These are phyloP conservation scores for Penicillium sp. DNA, from an alignment of 2,329 filamentous ascomycete species.

Conservation along the genomic window DNA sequence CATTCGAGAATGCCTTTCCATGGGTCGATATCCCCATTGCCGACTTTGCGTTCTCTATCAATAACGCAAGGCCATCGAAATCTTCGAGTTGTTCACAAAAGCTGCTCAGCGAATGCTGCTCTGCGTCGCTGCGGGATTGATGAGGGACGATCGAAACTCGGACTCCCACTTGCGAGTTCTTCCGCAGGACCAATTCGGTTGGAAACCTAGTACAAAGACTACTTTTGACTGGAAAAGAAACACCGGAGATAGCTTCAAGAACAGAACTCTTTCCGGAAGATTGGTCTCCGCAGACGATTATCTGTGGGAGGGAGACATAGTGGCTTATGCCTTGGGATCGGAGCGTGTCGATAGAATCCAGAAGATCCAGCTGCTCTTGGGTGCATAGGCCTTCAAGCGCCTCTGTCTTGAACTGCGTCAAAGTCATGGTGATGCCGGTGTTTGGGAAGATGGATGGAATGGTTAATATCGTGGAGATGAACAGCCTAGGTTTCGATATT, in stretches of 20 bases:
- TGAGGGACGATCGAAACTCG: conserved; percentile 39
- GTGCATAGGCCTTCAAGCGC: conserved; percentile 18
- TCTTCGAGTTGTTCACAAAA: conserved; percentile 16
- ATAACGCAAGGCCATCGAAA: conserved; percentile 18
- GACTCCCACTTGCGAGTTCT: conserved; percentile 14
- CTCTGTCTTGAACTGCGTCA: not conserved
- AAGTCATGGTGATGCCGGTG: no score
- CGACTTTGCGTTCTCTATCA: conserved; percentile 28
- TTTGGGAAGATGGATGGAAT: no score
- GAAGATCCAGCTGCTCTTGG: conserved; percentile 56
- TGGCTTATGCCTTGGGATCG: conserved; percentile 51
- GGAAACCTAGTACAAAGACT: conserved; percentile 64
- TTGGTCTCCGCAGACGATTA: conserved; percentile 65
- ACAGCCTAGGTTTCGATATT: no score
- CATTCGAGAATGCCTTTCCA: conserved; percentile 42
- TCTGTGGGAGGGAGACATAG: conserved; percentile 58
- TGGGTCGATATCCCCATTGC: conserved; percentile 25
- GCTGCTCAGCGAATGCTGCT: conserved; percentile 8
- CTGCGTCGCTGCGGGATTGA: conserved; percentile 31
- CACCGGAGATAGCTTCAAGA: conserved; percentile 63
- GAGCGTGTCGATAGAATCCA: conserved; percentile 60
- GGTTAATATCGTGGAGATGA: no score
- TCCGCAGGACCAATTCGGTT: conserved; percentile 59
- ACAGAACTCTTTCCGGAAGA: conserved; percentile 63
- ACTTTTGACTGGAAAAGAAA: conserved; percentile 60